Base-by-base conservation (phyloP, 163 green algal species). In the Trebouxia gelatinosa region DNA sequence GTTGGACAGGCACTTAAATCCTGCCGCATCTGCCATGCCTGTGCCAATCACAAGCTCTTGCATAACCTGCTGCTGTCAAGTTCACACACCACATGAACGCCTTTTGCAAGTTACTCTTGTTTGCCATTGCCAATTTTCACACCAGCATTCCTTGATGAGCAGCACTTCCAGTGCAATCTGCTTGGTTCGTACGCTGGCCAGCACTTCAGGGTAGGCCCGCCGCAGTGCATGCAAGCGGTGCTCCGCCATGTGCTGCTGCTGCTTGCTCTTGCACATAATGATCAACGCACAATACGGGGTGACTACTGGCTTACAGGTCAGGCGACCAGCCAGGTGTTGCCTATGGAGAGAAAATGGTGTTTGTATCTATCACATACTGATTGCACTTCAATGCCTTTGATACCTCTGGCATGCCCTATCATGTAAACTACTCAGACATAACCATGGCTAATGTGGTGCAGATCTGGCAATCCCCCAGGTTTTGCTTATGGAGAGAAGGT, bases 401-500 rank as follows among this genome's bases (percentile, higher is more conserved):
- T n/a, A n/a, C n/a, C n/a, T n/a, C n/a, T n/a, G n/a, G n/a, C n/a
- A n/a, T n/a, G n/a, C n/a, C n/a, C n/a, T n/a, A n/a, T n/a, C n/a
- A n/a, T n/a, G n/a, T 17, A 58, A 58, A 17, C 46, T 58, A 17
- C 17, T 13, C 13, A 13, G 46, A 17, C 46, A 13, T 58, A 13
- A 58, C 13, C 46, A 13, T 17, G 17, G 13, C 46, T 58, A 17
- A 13, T 17, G 19, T 23, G 23, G 17, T 67, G 51, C 37, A 85
- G 81, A 54, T 58, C 51, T 17, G 81, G 81, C 19, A 17, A 80
- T 48, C 51, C 74, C 3, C 76, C 74, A n/a, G 84, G 82, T 3
- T 85, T 82, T 19, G 84, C 87, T 26, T 97, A 96, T 68, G 93
- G 93, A 5, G 86, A 97, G 74, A 81, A 91, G 32, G 79, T 90